These are phyloP conservation scores for Lathyrus tuberosus DNA, from an alignment of 306 rosid genomes.

Conservation along the genomic window DNA sequence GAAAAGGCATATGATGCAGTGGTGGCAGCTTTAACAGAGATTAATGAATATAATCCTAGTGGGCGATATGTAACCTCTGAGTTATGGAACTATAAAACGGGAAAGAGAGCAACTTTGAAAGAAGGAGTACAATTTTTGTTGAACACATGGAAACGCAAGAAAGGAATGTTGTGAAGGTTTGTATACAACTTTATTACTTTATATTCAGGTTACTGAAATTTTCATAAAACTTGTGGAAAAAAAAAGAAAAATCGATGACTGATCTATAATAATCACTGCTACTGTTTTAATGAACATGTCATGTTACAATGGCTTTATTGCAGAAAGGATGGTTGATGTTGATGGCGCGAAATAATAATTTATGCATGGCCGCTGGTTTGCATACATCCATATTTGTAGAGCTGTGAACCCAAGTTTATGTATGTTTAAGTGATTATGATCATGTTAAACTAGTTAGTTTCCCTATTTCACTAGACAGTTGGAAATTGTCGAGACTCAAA, in stretches of 20 bases:
- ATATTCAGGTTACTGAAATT: slow-evolving; percentile 25
- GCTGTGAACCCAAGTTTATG: slow-evolving; percentile 1
- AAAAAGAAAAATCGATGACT: background rate
- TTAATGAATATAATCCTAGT: slow-evolving; percentile 63
- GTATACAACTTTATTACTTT: slow-evolving; percentile 30
- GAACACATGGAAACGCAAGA: slow-evolving; percentile 49
- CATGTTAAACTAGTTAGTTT: slow-evolving; percentile 5
- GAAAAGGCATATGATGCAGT: slow-evolving; percentile 52
- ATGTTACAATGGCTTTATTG: no score
- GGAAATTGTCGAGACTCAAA: slow-evolving; percentile 3
- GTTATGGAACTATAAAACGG: slow-evolving; percentile 58
- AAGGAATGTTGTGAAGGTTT: slow-evolving; percentile 47
- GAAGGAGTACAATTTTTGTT: slow-evolving; percentile 51
- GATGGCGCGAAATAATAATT: slow-evolving; percentile 30
- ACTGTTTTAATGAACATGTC: no score
- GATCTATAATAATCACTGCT: no score
- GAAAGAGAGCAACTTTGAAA: slow-evolving; percentile 51
- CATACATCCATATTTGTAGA: slow-evolving; percentile 1
- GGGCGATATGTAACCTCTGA: slow-evolving; percentile 56
- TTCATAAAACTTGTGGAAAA: background rate
- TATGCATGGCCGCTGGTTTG: slow-evolving; percentile 25
- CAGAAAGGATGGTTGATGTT: slow-evolving; percentile 1
- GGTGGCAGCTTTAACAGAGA: slow-evolving; percentile 51
- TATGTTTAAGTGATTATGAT: background rate
- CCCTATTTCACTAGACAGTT: slow-evolving; percentile 24